Evolutionary conservation across 163 green algal genomes (phyloP), one percentile per base, ranked within the genome.

Genomic region (Volvox carteri): DNA sequence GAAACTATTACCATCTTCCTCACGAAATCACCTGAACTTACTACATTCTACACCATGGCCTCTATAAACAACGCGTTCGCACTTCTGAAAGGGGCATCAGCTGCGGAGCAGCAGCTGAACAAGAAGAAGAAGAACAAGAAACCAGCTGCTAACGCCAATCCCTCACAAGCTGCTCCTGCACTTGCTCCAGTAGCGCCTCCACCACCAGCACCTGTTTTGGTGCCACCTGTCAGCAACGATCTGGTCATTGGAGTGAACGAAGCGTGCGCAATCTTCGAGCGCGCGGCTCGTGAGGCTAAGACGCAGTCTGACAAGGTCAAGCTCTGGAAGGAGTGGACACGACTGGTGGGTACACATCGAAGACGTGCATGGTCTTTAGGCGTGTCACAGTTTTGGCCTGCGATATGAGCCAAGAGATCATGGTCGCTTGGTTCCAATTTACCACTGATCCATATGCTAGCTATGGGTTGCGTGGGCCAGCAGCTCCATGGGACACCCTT

Each of bases 281-380:
- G 91, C 33, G 77, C 67, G 37, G 91, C 92, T 0, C 89, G 92
- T 19, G 90, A 93, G 44, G 90, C 91, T 33, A 93, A 92, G 79
- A 52, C 83, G 0, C 77, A 88, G 3, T 6, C 25, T 3, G 89
- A 94, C 60, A 91, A 93, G 54, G 68, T 90, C 11, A 94, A 93
- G 84, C 86, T 95, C n/a, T 95, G 92, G 92, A 93, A 92, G 73
- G 92, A 95, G 35, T 95, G 92, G 92, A 89, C 90, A 2, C 78
- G 79, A 4, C 92, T 93, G 92, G 92, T 92, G 60, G 9, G 83
- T 68, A 23, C 23, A 19, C 28, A 65, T 65, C 54, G 54, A 19
- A 37, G 46, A 70, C n/a, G 65, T 77, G 68, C 37, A 37, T n/a
- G 58, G 58, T 70, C 58, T 25, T 70, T 70, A 35, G 58, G 56